Evolutionary conservation across 2,329 filamentous ascomycete genomes (phyloP).

Genomic region (Diaporthe helianthi): DNA sequence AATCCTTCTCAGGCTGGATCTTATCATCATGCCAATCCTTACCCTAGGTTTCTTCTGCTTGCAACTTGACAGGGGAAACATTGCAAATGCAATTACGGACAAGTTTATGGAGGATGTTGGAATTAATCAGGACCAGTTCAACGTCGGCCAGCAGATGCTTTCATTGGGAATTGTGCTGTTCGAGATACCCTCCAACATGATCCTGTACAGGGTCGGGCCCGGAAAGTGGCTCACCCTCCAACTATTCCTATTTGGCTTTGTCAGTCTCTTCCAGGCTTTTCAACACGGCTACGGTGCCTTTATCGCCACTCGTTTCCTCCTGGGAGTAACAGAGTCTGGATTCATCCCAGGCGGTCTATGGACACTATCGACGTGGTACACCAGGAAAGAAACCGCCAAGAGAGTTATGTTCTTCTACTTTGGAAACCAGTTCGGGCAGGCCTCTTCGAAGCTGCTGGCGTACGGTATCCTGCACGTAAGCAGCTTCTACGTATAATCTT

Average conservation of each 20-base stretch:
- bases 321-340: constrained; percentile 49
- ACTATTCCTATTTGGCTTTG: constrained; percentile 40
- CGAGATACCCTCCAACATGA: constrained; percentile 44
- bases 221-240: constrained; percentile 42
- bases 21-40: constrained; percentile 32
- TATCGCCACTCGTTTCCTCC: constrained; percentile 47
- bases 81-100: constrained; percentile 58
- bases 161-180: constrained; percentile 57
- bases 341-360: constrained; percentile 56
- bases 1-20: constrained; percentile 24
- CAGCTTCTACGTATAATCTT: too few relatives aligned
- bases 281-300: constrained; percentile 47
- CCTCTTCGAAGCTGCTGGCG: constrained; percentile 49
- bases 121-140: constrained; percentile 58
- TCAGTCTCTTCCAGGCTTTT: constrained; percentile 50
- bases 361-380: constrained; percentile 57
- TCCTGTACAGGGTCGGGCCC: constrained; percentile 43
- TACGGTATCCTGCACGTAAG: constrained; percentile 51
- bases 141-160: constrained; percentile 58
- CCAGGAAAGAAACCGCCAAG: constrained; percentile 52
- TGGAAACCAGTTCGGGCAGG: constrained; percentile 51
- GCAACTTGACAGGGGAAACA: constrained; percentile 35
- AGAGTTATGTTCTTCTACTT: constrained; percentile 54
- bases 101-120: constrained; percentile 55
- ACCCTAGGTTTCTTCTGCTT: constrained; percentile 33